Base-by-base conservation (phyloP, 495 filamentous ascomycete species). In the Cercophora newfieldiana region DNA sequence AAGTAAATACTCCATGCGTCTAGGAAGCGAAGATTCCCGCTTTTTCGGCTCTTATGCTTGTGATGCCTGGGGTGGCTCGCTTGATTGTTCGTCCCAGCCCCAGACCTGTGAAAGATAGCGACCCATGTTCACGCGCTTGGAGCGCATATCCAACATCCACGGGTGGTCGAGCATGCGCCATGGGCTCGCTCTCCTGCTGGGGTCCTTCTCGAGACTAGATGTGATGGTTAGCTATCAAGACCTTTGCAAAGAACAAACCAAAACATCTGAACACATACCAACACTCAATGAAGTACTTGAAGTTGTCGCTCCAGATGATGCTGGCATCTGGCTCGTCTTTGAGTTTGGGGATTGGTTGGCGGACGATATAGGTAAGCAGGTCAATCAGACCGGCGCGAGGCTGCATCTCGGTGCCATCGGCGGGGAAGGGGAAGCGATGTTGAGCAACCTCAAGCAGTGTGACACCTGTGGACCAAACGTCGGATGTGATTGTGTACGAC, bases 101-200 rank as follows among this genome's bases (percentile, higher is more conserved):
- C 95, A 99, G 33, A 99, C 95, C 69, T 95, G 89, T 59, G 85
- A 85, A 61, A 99, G 82, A 79, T 97, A 99, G 73, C 91, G 88
- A 53, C 87, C 87, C 93, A 99, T 98, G 74, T 97, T 97, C 71
- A 98, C 96, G 73, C 93, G 91, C 83, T 97, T 98, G 60, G 86
- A 85, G 69, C 88, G 89, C 91, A 97, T 97, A 72, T 97, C 95
- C 63, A 90, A 79, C 86, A 99, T 94, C 95, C 95, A 99, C 7
- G 95, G 95, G 82, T 99, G 96, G 69, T 98, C 96, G 68, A 97
- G 88, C 94, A 99, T 98, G 66, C 94, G 90, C 95, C 96, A 98
- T 37, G 95, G 95, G 57, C 89, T 94, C 33, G 94, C 96, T 68
- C 95, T 86, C 72, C 94, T 88, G 64, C 80, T 80, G 26, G 89